Evolutionary conservation across 2,329 filamentous ascomycete genomes (phyloP), one percentile per base, ranked within the genome.

Genomic region (Stromatinia cepivora): DNA sequence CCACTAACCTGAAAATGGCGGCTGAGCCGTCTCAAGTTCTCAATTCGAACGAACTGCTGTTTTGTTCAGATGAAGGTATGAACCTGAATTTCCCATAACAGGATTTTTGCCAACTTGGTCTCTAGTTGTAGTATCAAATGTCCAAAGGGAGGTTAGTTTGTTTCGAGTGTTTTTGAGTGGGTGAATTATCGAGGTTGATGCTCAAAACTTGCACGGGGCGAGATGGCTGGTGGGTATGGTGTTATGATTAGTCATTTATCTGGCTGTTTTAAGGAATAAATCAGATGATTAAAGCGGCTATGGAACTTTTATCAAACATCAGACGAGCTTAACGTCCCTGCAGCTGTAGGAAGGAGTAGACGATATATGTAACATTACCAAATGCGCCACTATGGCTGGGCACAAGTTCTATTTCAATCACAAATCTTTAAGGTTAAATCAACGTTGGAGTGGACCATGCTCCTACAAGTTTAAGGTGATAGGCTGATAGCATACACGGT

Each of bases 351-450:
- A 54, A 54, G 52, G 52, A 54, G 52, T 34, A 34, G 20, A 54
- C 52, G 52, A 34, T 0, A 20, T 17, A 34, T 28, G 28, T 20
- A 54, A 54, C 28, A 34, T 34, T 4, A 54, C 17, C 53, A 36
- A 13, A 56, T 34, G 10, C 20, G 53, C 53, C 53, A 36, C 53
- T 17, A 56, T 36, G 22, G 53, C 31, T 56, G 31, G 31, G 31
- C 31, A 28, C 20, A 56, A 36, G 22, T 2, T 36, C 5, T 22
- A 20, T n/a, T 22, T n/a, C 31, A 34, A 56, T 10, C 53, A 42
- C 53, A 56, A 22, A 56, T 36, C 31, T 56, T 36, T 56, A 36
- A 56, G 53, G 53, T 56, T 56, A 56, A 56, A 36, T 56, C 53
- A 36, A 56, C 53, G 53, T 56, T 36, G 20, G 22, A 56, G 31